phyloP scores from a whole-genome alignment of 208 protist genomes.

The Leishmania braziliensis region DNA sequence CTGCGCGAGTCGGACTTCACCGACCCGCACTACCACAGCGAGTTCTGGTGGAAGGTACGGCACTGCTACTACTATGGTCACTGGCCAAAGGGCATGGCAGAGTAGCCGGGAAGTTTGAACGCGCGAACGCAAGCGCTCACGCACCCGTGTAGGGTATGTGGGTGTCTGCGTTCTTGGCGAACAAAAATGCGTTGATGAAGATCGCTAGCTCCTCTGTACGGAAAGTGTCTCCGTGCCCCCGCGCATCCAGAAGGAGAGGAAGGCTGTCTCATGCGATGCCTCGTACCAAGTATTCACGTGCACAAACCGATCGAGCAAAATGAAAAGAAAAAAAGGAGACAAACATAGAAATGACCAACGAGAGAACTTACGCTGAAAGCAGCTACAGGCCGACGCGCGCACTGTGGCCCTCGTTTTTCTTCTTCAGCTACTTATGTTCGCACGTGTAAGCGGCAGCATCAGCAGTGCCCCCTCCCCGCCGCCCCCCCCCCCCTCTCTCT shows the following conservation, averaged over 20 bases:
- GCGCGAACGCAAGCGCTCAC: neutral
- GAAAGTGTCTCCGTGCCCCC: neutral
- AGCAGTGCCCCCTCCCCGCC: neutral
- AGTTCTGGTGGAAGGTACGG: slow-evolving; percentile 90
- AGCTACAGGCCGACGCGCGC: neutral
- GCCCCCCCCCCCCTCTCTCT: neutral
- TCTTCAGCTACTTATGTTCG: neutral
- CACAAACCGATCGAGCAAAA: neutral
- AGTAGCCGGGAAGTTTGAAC: slow-evolving; percentile 31
- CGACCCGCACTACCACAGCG: slow-evolving; percentile 87
- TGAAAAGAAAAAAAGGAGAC: neutral
- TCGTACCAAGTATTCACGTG: neutral
- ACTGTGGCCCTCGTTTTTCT: neutral
- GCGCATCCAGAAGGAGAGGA: neutral
- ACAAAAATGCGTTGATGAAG: neutral
- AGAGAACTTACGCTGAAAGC: neutral
- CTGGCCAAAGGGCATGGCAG: slow-evolving; percentile 85
- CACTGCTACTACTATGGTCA: slow-evolving; percentile 88
- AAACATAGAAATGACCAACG: neutral
- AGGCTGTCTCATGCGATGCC: neutral
- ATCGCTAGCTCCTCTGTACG: no score
- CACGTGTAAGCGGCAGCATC: neutral
- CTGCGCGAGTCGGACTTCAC: slow-evolving; percentile 88
- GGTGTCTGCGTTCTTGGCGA: neutral
- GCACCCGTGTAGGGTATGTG: neutral